A percentile compares a stretch with the other conserved stretches of the same genome.
Evolutionary conservation across 352 stramenopile species (phyloP).

Genomic region (Phytophthora tubulina): DNA sequence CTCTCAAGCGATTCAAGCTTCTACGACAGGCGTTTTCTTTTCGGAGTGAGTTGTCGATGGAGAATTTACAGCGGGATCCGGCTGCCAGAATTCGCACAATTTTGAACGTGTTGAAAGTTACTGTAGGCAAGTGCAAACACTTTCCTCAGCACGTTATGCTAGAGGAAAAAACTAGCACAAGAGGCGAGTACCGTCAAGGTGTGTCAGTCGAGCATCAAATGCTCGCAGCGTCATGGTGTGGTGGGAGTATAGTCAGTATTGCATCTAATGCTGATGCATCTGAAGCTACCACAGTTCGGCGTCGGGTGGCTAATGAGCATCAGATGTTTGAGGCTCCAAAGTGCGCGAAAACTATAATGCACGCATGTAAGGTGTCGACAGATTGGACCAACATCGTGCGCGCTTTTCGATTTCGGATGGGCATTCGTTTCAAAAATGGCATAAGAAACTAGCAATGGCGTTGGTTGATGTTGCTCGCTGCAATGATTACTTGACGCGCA

Average conservation of each 20-base stretch:
- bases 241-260: constrained; percentile 38
- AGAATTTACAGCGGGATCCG: too few relatives aligned
- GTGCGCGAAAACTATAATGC: constrained; percentile 39
- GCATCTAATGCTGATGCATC: constrained; percentile 37
- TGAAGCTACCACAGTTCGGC: constrained; percentile 6
- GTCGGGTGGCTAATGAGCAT: background rate
- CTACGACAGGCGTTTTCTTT: background rate
- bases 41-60: background rate
- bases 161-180: constrained; percentile 10
- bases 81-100: too few relatives aligned
- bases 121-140: constrained; percentile 17
- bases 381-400: constrained; percentile 14
- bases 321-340: constrained; percentile 27
- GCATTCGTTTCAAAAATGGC: constrained; percentile 45
- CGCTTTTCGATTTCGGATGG: constrained; percentile 42
- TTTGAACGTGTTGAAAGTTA: too few relatives aligned
- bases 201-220: constrained; percentile 30
- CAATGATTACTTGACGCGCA: constrained; percentile 34
- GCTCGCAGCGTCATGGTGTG: constrained; percentile 35
- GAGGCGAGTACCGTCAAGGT: constrained; percentile 23
- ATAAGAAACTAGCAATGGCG: constrained; percentile 43
- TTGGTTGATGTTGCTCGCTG: constrained; percentile 38
- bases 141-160: constrained; percentile 36
- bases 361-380: constrained; percentile 47
- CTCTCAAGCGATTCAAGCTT: background rate